A percentile compares a stretch with the other conserved stretches of the same genome.
Evolutionary conservation across 352 stramenopile species (phyloP).

Genomic region (Phytophthora ohioensis): DNA sequence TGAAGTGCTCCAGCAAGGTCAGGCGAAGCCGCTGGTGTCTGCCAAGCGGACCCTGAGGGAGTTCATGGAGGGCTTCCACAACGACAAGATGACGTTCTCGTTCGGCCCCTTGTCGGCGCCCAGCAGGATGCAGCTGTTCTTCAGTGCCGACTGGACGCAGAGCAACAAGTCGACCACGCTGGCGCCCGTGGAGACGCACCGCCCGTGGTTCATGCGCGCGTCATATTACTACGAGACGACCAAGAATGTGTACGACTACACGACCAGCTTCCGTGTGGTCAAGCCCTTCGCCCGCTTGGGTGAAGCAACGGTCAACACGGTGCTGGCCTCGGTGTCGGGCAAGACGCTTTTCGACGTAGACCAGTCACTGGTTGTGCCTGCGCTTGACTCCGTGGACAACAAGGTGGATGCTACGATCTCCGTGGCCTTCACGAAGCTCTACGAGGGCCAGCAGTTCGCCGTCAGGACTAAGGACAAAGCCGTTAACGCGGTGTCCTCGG

Average conservation of each 20-base stretch:
- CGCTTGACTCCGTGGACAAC: constrained; percentile 71
- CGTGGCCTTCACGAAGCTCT: constrained; percentile 69
- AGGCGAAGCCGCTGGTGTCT: constrained; percentile 51
- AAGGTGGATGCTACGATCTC: constrained; percentile 78
- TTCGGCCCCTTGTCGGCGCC: constrained; percentile 27
- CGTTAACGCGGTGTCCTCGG: constrained; percentile 45
- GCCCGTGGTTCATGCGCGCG: constrained; percentile 73
- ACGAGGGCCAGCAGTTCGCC: constrained; percentile 68
- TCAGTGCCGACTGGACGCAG: constrained; percentile 35
- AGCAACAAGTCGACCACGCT: constrained; percentile 14
- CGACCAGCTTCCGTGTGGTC: constrained; percentile 81
- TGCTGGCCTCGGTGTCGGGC: constrained; percentile 65
- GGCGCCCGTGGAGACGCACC: constrained; percentile 40
- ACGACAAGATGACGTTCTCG: constrained; percentile 45
- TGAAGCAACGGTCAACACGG: constrained; percentile 71
- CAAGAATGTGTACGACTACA: constrained; percentile 87
- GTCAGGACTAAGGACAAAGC: constrained; percentile 73
- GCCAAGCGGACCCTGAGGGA: constrained; percentile 36
- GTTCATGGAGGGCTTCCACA: constrained; percentile 42
- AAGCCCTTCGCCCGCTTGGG: constrained; percentile 66
- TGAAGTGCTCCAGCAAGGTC: constrained; percentile 53
- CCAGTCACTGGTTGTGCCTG: constrained; percentile 60
- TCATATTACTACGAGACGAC: constrained; percentile 86
- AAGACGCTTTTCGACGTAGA: constrained; percentile 74
- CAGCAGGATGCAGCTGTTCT: constrained; percentile 38